A percentile compares a stretch with the other conserved stretches of the same genome.
Evolutionary conservation across 805 yeast genomes (phyloP).

Genomic region (Maudiozyma saulgeensis): DNA sequence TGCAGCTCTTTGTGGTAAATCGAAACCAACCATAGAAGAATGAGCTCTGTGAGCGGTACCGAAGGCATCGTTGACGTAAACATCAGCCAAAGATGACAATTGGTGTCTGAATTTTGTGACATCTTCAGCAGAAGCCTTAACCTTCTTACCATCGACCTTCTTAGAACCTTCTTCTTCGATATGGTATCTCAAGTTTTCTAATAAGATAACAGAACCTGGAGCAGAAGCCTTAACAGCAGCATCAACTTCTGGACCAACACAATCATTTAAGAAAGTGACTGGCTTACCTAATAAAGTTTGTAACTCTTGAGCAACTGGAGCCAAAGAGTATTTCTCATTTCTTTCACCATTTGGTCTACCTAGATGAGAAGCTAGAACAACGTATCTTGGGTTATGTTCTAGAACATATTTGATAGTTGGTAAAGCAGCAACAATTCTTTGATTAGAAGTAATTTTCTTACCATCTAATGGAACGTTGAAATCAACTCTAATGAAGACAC

Average conservation of each 20-base stretch:
- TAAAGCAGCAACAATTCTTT: constrained; percentile 96
- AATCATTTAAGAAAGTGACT: constrained; percentile 77
- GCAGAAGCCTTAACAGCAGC: constrained; percentile 61
- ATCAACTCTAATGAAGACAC: constrained; percentile 97
- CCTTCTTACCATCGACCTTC: constrained; percentile 84
- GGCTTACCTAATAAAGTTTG: constrained; percentile 59
- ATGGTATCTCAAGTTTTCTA: constrained; percentile 97
- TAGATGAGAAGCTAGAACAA: constrained; percentile 89
- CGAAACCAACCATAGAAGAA: constrained; percentile 97
- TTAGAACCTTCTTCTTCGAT: constrained; percentile 91
- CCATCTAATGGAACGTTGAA: constrained; percentile 94
- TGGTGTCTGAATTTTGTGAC: constrained; percentile 82
- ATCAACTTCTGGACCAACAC: constrained; percentile 88
- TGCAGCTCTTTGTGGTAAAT: constrained; percentile 90
- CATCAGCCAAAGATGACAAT: constrained; percentile 88
- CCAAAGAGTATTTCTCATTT: constrained; percentile 75
- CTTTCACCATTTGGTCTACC: constrained; percentile 98
- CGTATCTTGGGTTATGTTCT: constrained; percentile 82
- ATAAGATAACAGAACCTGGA: constrained; percentile 72
- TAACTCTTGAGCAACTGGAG: constrained; percentile 88
- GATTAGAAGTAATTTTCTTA: constrained; percentile 94
- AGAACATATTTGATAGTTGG: constrained; percentile 94
- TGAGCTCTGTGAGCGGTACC: constrained; percentile 99
- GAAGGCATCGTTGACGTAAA: constrained; percentile 93
- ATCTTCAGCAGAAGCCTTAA: constrained; percentile 77